Percentiles rank a stretch among this genome's conserved stretches.
Evolutionary conservation across 352 stramenopile species (phyloP).

Genomic region (Pythium plurisporium): DNA sequence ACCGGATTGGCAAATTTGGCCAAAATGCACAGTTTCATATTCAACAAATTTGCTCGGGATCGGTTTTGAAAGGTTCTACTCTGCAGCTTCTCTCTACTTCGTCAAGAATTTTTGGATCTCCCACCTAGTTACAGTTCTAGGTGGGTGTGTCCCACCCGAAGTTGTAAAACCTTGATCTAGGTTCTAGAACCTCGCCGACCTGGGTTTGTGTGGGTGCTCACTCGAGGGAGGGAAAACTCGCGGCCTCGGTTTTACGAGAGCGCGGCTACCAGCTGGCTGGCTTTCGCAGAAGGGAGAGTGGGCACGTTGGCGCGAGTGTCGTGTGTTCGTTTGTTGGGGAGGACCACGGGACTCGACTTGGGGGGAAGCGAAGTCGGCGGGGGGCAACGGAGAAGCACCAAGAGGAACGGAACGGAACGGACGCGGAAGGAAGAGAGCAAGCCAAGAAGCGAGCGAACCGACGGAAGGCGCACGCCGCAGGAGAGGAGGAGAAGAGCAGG

Average conservation of each 20-base stretch:
- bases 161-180: no score
- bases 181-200: background rate
- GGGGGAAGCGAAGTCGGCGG: conserved; percentile 5
- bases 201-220: background rate
- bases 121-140: no score
- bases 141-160: no score
- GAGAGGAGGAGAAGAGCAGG: conserved; percentile 9
- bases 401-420: background rate
- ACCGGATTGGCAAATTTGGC: no score
- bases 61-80: no score
- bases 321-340: conserved; percentile 8
- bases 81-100: no score
- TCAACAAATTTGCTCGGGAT: no score
- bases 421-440: background rate
- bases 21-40: no score
- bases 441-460: background rate
- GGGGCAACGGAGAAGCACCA: background rate
- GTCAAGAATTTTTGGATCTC: no score
- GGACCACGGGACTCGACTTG: conserved; percentile 4
- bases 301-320: background rate
- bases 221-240: background rate
- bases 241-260: background rate
- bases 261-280: background rate
- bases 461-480: conserved; percentile 5
- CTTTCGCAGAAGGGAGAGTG: background rate